Evolutionary conservation across 257 asterid species (phyloP).

Genomic region (Nicotiana sylvestris): DNA sequence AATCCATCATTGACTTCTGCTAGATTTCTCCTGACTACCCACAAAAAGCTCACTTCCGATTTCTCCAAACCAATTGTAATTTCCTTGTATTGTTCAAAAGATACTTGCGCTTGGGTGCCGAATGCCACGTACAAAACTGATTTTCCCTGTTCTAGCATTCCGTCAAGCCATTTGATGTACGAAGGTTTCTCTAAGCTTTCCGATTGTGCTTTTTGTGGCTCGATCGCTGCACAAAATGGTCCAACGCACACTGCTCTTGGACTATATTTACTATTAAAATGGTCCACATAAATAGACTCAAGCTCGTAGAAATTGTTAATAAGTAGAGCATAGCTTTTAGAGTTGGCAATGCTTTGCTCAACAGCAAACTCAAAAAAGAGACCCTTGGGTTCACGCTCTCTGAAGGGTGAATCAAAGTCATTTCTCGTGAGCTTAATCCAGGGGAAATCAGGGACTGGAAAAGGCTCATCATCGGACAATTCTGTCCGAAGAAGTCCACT

Average conservation of each 20-base stretch:
- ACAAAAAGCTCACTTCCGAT: conserved; percentile 43
- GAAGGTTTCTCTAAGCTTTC: neutral
- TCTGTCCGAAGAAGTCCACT: neutral
- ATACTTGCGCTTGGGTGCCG: conserved; percentile 64
- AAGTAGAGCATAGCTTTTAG: conserved; percentile 47
- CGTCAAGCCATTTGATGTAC: conserved; percentile 64
- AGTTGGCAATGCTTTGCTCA: neutral
- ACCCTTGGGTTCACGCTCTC: conserved; percentile 25
- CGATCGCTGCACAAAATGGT: conserved; percentile 48
- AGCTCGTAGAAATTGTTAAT: conserved; percentile 58
- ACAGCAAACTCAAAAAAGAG: conserved; percentile 26
- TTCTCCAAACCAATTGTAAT: conserved; percentile 45
- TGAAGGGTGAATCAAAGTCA: conserved; percentile 34
- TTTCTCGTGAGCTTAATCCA: conserved; percentile 48
- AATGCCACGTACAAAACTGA: conserved; percentile 62
- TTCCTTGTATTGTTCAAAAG: conserved; percentile 42
- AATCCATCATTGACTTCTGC: conserved; percentile 13
- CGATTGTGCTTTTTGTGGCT: neutral
- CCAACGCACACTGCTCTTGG: conserved; percentile 43
- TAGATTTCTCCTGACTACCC: conserved; percentile 44
- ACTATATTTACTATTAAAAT: neutral
- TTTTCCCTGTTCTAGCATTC: conserved; percentile 19
- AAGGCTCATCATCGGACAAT: conserved; percentile 36
- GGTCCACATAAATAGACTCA: conserved; percentile 35
- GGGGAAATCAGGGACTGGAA: conserved; percentile 36